phyloP scores from a whole-genome alignment of 2,329 filamentous ascomycete species.

The Paecilomyces fulvus region DNA sequence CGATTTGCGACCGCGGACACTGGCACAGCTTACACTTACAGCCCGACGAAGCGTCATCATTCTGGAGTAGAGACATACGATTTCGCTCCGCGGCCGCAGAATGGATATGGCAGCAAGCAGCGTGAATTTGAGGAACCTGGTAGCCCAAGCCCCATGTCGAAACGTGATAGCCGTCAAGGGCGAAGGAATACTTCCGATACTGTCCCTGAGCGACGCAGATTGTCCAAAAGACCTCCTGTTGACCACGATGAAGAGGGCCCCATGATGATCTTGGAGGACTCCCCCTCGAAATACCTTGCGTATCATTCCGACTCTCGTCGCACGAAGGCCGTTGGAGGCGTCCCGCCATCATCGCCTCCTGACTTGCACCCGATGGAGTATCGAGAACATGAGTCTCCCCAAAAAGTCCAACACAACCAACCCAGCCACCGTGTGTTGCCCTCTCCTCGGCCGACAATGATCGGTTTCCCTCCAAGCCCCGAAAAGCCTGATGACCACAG shows the following conservation, averaged over 20 bases:
- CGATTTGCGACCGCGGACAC: conserved; percentile 13
- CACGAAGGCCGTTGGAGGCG: conserved; percentile 5
- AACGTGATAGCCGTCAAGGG: conserved; percentile 8
- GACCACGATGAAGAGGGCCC: conserved; percentile 21
- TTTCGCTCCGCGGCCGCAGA: conserved; percentile 13
- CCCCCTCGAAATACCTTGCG: conserved; percentile 10
- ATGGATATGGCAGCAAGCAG: conserved; percentile 16
- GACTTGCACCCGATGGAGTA: conserved; percentile 16
- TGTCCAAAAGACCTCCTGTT: conserved; percentile 11
- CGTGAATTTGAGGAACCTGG: conserved; percentile 24
- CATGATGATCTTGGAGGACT: conserved; percentile 12
- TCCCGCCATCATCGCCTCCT: conserved; percentile 26
- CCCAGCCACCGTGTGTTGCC: conserved; percentile 16
- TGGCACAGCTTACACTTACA: conserved; percentile 15
- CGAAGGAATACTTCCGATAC: conserved; percentile 3
- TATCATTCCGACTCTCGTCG: conserved; percentile 6
- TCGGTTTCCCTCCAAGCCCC: conserved; percentile 11
- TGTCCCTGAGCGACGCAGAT: conserved; percentile 10
- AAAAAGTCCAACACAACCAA: conserved; percentile 14
- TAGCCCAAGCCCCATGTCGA: conserved; percentile 28
- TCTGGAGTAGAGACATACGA: conserved; percentile 21
- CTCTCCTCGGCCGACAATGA: conserved; percentile 17
- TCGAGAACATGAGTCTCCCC: conserved; percentile 9
- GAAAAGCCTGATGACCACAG: background rate
- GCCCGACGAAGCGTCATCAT: conserved; percentile 18